These are phyloP conservation scores for Saccharum spontaneum DNA, from an alignment of 176 grass and related monocot genomes.

Conservation along the genomic window DNA sequence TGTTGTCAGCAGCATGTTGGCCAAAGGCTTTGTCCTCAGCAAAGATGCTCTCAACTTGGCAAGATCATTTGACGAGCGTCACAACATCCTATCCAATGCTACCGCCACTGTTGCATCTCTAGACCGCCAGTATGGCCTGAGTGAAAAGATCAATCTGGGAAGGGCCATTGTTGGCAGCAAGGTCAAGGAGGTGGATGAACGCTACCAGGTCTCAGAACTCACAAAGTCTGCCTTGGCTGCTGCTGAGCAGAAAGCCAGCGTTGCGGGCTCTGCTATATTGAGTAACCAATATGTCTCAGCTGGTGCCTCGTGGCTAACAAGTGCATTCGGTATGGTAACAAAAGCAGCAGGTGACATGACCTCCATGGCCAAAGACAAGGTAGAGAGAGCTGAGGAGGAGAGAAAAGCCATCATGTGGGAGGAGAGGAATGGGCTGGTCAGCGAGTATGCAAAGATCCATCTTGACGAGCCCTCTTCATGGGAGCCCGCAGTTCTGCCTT, in stretches of 20 bases:
- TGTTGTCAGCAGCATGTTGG: conserved; percentile 96
- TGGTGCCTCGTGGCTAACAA: conserved; percentile 84
- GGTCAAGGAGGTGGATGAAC: conserved; percentile 80
- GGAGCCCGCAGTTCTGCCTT: conserved; percentile 67
- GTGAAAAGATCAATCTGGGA: conserved; percentile 76
- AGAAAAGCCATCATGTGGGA: conserved; percentile 73
- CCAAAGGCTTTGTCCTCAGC: conserved; percentile 93
- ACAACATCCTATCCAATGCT: conserved; percentile 79
- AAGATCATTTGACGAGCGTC: conserved; percentile 76
- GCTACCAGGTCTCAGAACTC: conserved; percentile 76
- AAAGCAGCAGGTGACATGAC: conserved; percentile 84
- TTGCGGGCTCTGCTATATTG: conserved; percentile 73
- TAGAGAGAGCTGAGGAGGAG: conserved; percentile 84
- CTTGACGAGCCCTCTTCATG: conserved; percentile 70
- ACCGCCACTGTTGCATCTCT: conserved; percentile 71
- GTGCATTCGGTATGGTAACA: conserved; percentile 65
- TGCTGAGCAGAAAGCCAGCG: conserved; percentile 84
- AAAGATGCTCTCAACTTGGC: conserved; percentile 79
- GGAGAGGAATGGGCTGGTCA: conserved; percentile 74
- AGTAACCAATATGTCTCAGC: conserved; percentile 81
- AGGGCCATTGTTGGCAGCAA: conserved; percentile 71
- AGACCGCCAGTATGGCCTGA: conserved; percentile 77
- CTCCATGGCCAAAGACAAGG: conserved; percentile 82
- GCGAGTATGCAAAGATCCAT: conserved; percentile 77
- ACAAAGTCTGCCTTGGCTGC: conserved; percentile 68